Evolutionary conservation across 768 basidiomycete species (phyloP), one percentile per base, ranked within the genome.

Genomic region (Scleroderma citrinum): DNA sequence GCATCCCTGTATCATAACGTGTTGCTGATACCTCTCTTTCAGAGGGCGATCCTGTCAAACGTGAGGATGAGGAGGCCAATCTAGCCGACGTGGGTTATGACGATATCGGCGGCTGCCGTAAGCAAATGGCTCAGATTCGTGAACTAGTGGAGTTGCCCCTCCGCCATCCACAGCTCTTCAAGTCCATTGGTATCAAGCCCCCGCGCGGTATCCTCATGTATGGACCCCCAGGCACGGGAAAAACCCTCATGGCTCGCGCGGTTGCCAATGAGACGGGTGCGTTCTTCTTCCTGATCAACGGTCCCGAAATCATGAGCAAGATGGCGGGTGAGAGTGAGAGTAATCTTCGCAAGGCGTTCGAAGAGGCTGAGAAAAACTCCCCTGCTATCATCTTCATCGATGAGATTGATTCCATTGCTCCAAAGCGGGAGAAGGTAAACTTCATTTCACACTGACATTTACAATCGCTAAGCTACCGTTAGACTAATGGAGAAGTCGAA

Each of bases 311-410:
- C 68, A 99, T 99, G 96, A 91, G 87, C 59, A 98, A 99, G 78
- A 99, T 99, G 96, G 96, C 96, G 46, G 96, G 96, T 58, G 96
- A 99, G 73, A 86, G 83, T 65, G 96, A 99, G 69, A 92, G 89
- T 63, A 99, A 99, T 70, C 73, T 99, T 54, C 76, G 96, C 58
- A 99, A 99, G 69, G 95, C 96, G 23, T 98, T 98, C 66, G 96
- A 98, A 69, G 96, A 99, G 73, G 95, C 96, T 3, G 96, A 99
- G 75, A 99, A 99, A 80, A 99, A 98, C 74, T 93, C 91, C 1
- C 96, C 96, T 20, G 87, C 96, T 30, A 99, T 99, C 75, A 99
- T 99, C 74, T 99, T 99, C 76, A 97, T 97, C 63, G 96, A 99
- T 70, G 96, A 98, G 71, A 90, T 99, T 57, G 96, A 98, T 63